A percentile compares a stretch with the other conserved stretches of the same genome.
Evolutionary conservation across 192 early-diverging fungal species (phyloP).

Genomic region (Podila epigama): DNA sequence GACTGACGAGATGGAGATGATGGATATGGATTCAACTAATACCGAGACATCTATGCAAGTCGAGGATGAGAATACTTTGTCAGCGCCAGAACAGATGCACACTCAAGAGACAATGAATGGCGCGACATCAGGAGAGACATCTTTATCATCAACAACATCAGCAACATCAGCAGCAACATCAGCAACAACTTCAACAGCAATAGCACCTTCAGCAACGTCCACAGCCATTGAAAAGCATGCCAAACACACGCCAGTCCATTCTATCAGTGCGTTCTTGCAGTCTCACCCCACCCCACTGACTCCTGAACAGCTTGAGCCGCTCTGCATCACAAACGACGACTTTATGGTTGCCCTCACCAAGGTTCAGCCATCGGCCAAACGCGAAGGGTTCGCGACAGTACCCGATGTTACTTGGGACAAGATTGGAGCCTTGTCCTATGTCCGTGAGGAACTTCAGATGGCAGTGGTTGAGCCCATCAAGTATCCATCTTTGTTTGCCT

Average conservation of each 20-base stretch:
- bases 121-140: neutral
- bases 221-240: constrained; percentile 36
- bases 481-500: constrained; percentile 85
- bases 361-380: constrained; percentile 96
- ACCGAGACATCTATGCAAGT: constrained; percentile 8
- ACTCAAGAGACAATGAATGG: too few species aligned
- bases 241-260: constrained; percentile 58
- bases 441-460: constrained; percentile 95
- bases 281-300: constrained; percentile 78
- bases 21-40: constrained; percentile 28
- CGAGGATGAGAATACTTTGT: neutral
- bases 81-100: neutral
- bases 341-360: constrained; percentile 86
- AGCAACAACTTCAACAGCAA: neutral
- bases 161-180: neutral
- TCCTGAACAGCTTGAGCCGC: constrained; percentile 78
- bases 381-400: constrained; percentile 98
- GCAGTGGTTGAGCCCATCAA: constrained; percentile 96
- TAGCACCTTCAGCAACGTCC: constrained; percentile 4
- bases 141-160: neutral
- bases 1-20: constrained; percentile 48
- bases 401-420: constrained; percentile 97
- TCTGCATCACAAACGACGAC: constrained; percentile 85
- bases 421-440: constrained; percentile 86
- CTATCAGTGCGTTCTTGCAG: constrained; percentile 78